phyloP scores from a whole-genome alignment of 306 rosid genomes.

The Bauhinia variegata region DNA sequence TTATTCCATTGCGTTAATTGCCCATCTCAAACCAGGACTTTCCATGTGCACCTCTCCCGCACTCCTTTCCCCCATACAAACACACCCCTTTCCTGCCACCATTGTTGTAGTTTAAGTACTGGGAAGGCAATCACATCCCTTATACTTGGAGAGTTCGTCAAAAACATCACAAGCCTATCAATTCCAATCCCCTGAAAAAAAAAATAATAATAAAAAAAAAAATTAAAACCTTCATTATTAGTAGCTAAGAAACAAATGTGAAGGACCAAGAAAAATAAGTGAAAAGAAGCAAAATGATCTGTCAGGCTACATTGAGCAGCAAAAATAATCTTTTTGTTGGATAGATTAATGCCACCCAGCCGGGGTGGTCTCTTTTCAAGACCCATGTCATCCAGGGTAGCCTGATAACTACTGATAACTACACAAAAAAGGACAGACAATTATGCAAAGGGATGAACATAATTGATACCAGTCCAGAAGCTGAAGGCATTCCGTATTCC shows the following conservation, averaged over 20 bases:
- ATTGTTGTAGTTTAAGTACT: conserved; percentile 76
- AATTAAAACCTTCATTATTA: conserved; percentile 36
- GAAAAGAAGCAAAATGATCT: conserved; percentile 1
- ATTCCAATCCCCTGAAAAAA: conserved; percentile 98
- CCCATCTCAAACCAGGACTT: conserved; percentile 10
- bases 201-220: no score
- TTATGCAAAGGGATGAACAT: conserved; percentile 30
- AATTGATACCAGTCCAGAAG: conserved; percentile 84
- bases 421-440: background rate
- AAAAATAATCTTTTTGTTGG: background rate
- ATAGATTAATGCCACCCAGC: no score
- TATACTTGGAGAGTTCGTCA: conserved; percentile 87
- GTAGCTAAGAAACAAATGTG: background rate
- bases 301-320: background rate
- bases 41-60: no score
- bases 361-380: no score
- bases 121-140: conserved; percentile 98
- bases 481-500: conserved; percentile 99
- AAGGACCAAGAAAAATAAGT: background rate
- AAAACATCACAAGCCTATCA: conserved; percentile 93
- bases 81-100: conserved; percentile 1
- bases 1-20: background rate
- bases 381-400: conserved; percentile 1
- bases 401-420: conserved; percentile 21
- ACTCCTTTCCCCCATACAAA: no score